Evolutionary conservation across 179 eudicot genomes (phyloP).

Genomic region (Carnegiea gigantea): DNA sequence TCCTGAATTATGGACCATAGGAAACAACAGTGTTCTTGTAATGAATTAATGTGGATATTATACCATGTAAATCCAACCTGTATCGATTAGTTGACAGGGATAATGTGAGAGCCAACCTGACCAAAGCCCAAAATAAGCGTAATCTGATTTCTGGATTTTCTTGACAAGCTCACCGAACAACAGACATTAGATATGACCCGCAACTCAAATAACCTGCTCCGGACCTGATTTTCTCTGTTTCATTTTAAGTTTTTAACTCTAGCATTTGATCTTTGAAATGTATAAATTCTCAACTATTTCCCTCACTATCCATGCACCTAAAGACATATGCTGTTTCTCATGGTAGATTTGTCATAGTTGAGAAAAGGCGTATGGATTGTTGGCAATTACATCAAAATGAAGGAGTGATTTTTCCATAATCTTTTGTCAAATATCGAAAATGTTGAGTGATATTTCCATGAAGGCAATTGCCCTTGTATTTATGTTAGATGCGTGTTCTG

Average conservation of each 20-base stretch:
- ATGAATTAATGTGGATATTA: neutral
- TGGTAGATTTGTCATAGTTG: neutral
- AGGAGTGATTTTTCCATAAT: neutral
- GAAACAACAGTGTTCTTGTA: neutral
- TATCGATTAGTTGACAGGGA: neutral
- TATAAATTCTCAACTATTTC: neutral
- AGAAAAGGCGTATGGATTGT: neutral
- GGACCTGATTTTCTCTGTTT: neutral
- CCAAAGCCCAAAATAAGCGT: neutral
- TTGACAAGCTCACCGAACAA: neutral
- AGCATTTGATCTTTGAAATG: neutral
- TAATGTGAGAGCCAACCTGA: neutral
- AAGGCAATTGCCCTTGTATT: neutral
- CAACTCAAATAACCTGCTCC: neutral
- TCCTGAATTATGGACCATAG: neutral
- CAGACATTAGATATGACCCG: neutral
- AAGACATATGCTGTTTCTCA: neutral
- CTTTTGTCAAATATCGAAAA: neutral
- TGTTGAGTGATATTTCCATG: neutral
- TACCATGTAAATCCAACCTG: neutral
- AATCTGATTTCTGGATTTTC: neutral
- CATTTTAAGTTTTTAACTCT: neutral
- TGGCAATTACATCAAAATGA: neutral
- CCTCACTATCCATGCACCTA: neutral
- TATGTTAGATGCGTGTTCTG: slow-evolving; percentile 1